Percentiles rank a stretch among this genome's conserved stretches.
Conservation (phyloP, 2,329 filamentous ascomycete genomes). For the Ploettnerulaceae sp. region DNA sequence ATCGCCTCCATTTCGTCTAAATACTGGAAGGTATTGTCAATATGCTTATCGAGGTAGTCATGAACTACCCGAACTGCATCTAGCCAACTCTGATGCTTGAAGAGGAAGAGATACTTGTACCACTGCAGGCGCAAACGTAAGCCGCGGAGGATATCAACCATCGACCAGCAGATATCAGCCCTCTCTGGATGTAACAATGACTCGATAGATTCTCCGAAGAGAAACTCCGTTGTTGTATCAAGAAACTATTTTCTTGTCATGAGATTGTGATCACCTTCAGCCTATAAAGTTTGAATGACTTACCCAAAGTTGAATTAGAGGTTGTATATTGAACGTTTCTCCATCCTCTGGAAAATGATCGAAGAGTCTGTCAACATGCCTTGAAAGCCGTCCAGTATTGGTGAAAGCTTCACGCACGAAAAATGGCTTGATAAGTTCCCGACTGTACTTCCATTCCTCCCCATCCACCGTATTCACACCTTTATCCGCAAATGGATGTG, state of each 20-base stretch:
- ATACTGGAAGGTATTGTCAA: background rate
- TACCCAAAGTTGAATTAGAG: slow-evolving; percentile 34
- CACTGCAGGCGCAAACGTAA: background rate
- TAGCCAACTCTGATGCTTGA: background rate
- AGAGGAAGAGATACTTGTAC: background rate
- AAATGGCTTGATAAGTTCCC: slow-evolving; percentile 48
- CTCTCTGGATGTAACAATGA: background rate
- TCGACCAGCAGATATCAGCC: background rate
- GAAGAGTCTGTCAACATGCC: slow-evolving; percentile 32
- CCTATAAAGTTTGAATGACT: background rate
- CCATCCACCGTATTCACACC: slow-evolving; percentile 52
- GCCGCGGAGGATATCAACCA: background rate
- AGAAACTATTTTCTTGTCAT: background rate
- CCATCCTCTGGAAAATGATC: slow-evolving; percentile 50
- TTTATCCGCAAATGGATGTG: slow-evolving; percentile 46
- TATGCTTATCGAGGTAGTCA: background rate
- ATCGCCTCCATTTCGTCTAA: background rate
- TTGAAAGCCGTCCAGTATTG: slow-evolving; percentile 51
- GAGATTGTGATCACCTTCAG: background rate
- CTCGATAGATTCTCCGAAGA: background rate
- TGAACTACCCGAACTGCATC: background rate
- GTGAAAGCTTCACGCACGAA: slow-evolving; percentile 43
- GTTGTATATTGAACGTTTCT: slow-evolving; percentile 52
- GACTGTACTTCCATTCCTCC: slow-evolving; percentile 44
- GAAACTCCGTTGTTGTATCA: background rate